A percentile compares a stretch with the other conserved stretches of the same genome.
Conservation (phyloP, 176 grass and related monocot genomes). For the Zizania latifolia region DNA sequence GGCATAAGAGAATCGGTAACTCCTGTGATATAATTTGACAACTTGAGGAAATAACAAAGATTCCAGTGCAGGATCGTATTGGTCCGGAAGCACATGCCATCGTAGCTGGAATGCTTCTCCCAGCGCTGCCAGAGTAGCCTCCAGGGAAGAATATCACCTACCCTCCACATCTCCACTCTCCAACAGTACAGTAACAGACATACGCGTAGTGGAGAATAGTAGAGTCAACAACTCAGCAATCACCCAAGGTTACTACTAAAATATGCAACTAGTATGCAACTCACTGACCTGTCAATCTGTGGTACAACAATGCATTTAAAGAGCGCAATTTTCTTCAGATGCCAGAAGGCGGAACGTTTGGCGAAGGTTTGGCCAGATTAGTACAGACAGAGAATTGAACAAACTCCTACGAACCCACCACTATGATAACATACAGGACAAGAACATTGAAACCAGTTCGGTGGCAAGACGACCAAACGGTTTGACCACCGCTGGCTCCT, state of each 20-base stretch:
- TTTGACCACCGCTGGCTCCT: not conserved
- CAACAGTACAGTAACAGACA: not conserved
- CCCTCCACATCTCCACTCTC: not conserved
- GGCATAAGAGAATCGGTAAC: too few relatives aligned
- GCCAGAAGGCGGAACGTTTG: not conserved
- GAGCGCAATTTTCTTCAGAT: not conserved
- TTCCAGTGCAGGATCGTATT: not conserved
- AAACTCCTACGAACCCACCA: not conserved
- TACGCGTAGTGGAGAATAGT: not conserved
- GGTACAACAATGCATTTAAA: not conserved
- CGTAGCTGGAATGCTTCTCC: constrained; percentile 2
- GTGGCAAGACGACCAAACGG: not conserved
- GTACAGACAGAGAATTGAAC: not conserved
- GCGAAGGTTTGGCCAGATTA: not conserved
- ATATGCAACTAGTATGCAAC: too few relatives aligned
- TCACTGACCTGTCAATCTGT: not conserved
- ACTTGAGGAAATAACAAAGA: not conserved
- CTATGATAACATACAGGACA: not conserved
- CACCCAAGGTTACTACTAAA: not conserved
- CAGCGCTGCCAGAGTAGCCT: not conserved
- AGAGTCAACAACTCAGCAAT: not conserved
- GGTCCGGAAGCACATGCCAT: not conserved
- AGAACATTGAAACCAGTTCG: not conserved
- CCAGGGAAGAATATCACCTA: not conserved
- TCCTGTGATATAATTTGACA: not conserved